Evolutionary conservation across 176 grass and related monocot genomes (phyloP).

Genomic region (Urochloa ruziziensis): DNA sequence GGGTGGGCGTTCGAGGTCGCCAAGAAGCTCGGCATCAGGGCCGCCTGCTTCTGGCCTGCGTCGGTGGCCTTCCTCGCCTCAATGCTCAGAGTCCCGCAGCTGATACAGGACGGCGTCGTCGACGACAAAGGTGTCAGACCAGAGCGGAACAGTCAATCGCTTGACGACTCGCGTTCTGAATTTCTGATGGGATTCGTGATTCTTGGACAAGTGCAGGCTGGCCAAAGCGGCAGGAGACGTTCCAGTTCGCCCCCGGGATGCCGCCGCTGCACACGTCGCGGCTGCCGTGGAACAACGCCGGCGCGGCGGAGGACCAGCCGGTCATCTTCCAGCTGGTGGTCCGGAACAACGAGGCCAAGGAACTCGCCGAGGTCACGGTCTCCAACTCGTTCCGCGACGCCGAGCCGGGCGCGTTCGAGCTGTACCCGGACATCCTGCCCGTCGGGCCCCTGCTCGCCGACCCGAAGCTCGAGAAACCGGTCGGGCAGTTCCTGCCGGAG

Average conservation of each 20-base stretch:
- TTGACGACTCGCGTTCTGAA: neutral
- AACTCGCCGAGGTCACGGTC: constrained; percentile 5
- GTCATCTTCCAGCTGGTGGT: constrained; percentile 7
- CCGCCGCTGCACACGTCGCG: constrained; percentile 39
- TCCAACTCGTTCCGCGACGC: constrained; percentile 44
- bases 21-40: constrained; percentile 43
- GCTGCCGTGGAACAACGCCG: constrained; percentile 34
- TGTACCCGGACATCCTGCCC: constrained; percentile 19
- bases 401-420: constrained; percentile 3
- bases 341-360: neutral
- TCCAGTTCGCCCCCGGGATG: constrained; percentile 34
- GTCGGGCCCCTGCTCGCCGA: constrained; percentile 26
- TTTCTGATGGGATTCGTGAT: too few species aligned
- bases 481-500: constrained; percentile 29
- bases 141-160: too few species aligned
- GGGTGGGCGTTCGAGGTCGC: constrained; percentile 60
- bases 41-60: constrained; percentile 43
- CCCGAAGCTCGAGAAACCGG: neutral
- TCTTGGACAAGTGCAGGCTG: constrained; percentile 23
- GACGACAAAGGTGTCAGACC: constrained; percentile 37
- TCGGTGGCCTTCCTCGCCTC: constrained; percentile 44
- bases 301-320: neutral
- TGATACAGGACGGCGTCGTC: constrained; percentile 50
- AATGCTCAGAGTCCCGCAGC: constrained; percentile 32
- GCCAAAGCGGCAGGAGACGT: constrained; percentile 8